These are phyloP conservation scores for Penicillium corylophilum DNA, from an alignment of 2,329 filamentous ascomycete species.

Conservation along the genomic window DNA sequence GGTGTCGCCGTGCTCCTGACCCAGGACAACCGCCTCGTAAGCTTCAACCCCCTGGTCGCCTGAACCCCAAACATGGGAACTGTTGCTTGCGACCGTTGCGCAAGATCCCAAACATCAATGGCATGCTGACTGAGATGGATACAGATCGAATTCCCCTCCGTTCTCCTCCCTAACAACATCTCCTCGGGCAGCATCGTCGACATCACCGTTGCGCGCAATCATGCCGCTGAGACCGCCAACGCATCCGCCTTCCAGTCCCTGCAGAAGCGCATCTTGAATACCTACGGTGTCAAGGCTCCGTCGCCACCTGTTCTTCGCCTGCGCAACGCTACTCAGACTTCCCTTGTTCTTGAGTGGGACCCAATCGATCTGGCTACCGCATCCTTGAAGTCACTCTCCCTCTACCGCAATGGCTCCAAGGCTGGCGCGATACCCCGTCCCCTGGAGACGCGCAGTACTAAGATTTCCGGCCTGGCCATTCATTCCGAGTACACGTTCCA, in stretches of 20 bases:
- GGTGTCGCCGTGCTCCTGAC: constrained; percentile 96
- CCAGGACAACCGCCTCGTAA: constrained; percentile 91
- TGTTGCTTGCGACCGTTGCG: not conserved
- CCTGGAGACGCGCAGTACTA: constrained; percentile 85
- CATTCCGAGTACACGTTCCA: constrained; percentile 97
- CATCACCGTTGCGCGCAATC: constrained; percentile 90
- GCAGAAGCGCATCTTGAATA: constrained; percentile 83
- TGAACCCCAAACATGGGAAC: constrained; percentile 3
- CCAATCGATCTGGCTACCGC: constrained; percentile 90
- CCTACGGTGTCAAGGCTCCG: constrained; percentile 80
- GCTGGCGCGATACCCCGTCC: constrained; percentile 91
- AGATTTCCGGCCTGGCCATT: constrained; percentile 93
- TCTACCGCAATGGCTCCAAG: constrained; percentile 96
- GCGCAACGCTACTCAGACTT: constrained; percentile 98
- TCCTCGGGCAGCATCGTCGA: constrained; percentile 96
- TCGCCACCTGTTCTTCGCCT: constrained; percentile 77
- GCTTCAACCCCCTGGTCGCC: constrained; percentile 34
- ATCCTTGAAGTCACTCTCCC: constrained; percentile 80
- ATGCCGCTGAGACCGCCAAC: constrained; percentile 70
- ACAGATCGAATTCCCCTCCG: constrained; percentile 97
- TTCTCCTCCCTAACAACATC: constrained; percentile 92
- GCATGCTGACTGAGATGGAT: constrained; percentile 9
- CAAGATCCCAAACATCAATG: not conserved
- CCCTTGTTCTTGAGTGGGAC: constrained; percentile 96
- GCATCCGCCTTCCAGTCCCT: constrained; percentile 75